phyloP scores from a whole-genome alignment of 2,329 filamentous ascomycete genomes.

The Ustilaginoidea virens region DNA sequence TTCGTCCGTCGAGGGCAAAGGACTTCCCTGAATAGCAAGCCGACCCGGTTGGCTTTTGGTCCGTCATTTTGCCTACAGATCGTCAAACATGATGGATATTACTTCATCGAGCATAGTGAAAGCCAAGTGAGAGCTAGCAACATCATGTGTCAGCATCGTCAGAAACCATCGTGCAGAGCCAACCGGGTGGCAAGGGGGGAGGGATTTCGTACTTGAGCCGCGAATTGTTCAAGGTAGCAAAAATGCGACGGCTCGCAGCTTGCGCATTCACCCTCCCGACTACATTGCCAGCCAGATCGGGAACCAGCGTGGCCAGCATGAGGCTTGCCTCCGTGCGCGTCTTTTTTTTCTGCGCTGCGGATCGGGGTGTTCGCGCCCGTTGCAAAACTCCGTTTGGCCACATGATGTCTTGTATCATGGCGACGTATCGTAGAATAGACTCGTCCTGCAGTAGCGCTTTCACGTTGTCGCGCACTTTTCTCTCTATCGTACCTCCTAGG shows the following conservation, averaged over 20 bases:
- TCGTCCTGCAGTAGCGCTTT: constrained; percentile 63
- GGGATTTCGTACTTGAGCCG: constrained; percentile 57
- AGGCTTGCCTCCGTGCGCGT: constrained; percentile 77
- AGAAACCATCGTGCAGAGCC: too few relatives aligned
- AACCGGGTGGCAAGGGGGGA: too few relatives aligned
- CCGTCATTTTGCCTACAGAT: constrained; percentile 8
- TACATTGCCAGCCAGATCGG: constrained; percentile 82
- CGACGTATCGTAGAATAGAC: constrained; percentile 59
- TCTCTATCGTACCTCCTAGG: constrained; percentile 87
- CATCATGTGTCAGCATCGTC: constrained; percentile 8
- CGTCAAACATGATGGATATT: constrained; percentile 46
- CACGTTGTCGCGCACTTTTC: constrained; percentile 79
- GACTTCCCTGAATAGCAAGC: too few relatives aligned
- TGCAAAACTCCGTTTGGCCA: constrained; percentile 59
- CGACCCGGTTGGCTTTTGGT: too few relatives aligned
- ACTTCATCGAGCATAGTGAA: constrained; percentile 61
- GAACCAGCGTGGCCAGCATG: constrained; percentile 77
- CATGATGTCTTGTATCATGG: constrained; percentile 56
- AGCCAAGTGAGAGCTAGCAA: constrained; percentile 45
- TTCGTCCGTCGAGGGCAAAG: too few relatives aligned
- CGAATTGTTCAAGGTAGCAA: constrained; percentile 83
- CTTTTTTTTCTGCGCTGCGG: constrained; percentile 56
- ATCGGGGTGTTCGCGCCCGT: constrained; percentile 39
- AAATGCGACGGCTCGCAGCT: constrained; percentile 72
- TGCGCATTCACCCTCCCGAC: constrained; percentile 87